Percentiles rank a stretch among this genome's conserved stretches.
These are phyloP conservation scores for Lasiosphaeria ovina DNA, from an alignment of 495 filamentous ascomycete genomes.

Conservation along the genomic window DNA sequence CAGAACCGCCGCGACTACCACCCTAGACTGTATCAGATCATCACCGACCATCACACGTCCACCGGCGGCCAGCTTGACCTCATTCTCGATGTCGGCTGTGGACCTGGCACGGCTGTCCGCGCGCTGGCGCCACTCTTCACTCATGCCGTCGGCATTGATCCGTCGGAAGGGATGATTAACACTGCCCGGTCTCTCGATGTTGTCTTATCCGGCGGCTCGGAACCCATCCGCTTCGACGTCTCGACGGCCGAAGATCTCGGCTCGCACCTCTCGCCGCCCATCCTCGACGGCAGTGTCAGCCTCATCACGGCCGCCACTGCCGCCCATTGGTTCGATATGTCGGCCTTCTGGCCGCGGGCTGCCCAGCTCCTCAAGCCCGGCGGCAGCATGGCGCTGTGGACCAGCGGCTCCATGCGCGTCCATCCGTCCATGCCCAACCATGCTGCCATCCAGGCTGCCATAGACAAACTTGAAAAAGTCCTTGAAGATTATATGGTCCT, in stretches of 20 bases:
- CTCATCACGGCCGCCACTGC: constrained; percentile 52
- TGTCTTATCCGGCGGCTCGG: constrained; percentile 13
- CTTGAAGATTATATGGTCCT: constrained; percentile 36
- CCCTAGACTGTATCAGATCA: constrained; percentile 16
- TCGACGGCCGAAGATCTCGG: constrained; percentile 49
- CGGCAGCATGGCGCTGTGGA: constrained; percentile 58
- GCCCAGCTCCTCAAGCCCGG: constrained; percentile 56
- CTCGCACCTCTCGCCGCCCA: no score
- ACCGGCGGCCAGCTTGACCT: constrained; percentile 47
- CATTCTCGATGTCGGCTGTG: constrained; percentile 57
- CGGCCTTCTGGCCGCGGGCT: constrained; percentile 58
- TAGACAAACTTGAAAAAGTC: constrained; percentile 15
- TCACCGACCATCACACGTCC: constrained; percentile 48
- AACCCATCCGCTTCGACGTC: constrained; percentile 41
- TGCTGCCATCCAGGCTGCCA: constrained; percentile 25
- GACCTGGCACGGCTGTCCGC: constrained; percentile 48
- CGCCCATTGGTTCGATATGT: constrained; percentile 62
- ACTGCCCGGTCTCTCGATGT: constrained; percentile 30
- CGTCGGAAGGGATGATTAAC: constrained; percentile 53
- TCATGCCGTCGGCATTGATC: constrained; percentile 52
- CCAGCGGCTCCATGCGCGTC: constrained; percentile 34
- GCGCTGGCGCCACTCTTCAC: constrained; percentile 42
- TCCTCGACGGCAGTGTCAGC: constrained; percentile 45
- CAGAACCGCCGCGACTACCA: constrained; percentile 15
- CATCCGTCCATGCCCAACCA: constrained; percentile 33